phyloP scores from a whole-genome alignment of 2,329 filamentous ascomycete species.

The Botrytis sinoallii region DNA sequence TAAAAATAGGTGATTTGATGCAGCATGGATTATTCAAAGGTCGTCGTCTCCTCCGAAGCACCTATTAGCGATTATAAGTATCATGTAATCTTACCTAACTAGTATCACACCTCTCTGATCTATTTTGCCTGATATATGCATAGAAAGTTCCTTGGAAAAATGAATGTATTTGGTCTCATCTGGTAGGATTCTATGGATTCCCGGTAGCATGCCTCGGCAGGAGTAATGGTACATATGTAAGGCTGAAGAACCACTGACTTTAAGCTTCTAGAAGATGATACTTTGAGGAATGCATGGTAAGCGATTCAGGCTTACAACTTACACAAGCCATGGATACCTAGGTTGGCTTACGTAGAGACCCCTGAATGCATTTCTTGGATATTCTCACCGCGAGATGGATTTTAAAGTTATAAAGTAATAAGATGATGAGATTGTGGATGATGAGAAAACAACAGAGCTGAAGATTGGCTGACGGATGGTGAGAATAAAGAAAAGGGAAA shows the following conservation, averaged over 20 bases:
- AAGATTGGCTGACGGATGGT: background rate
- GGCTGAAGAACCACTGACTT: constrained; percentile 21
- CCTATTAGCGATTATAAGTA: background rate
- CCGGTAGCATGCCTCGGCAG: background rate
- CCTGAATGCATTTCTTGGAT: background rate
- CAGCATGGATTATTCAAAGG: constrained; percentile 8
- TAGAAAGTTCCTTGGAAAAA: background rate
- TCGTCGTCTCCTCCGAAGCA: background rate
- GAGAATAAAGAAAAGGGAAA: background rate
- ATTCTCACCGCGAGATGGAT: background rate
- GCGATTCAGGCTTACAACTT: background rate
- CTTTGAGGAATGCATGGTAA: constrained; percentile 1
- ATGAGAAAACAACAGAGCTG: background rate
- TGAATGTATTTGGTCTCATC: background rate
- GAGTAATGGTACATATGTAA: constrained; percentile 8
- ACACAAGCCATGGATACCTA: background rate
- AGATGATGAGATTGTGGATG: background rate
- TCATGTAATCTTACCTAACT: background rate
- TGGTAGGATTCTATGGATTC: background rate
- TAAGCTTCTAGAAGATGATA: constrained; percentile 25
- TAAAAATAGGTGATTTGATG: constrained; percentile 3
- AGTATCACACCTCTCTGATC: background rate
- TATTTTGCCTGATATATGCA: background rate
- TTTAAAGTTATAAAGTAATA: background rate
- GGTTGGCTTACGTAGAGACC: background rate